A percentile compares a stretch with the other conserved stretches of the same genome.
These are phyloP conservation scores for Candida loeiensis DNA, from an alignment of 805 yeast genomes.

Conservation along the genomic window DNA sequence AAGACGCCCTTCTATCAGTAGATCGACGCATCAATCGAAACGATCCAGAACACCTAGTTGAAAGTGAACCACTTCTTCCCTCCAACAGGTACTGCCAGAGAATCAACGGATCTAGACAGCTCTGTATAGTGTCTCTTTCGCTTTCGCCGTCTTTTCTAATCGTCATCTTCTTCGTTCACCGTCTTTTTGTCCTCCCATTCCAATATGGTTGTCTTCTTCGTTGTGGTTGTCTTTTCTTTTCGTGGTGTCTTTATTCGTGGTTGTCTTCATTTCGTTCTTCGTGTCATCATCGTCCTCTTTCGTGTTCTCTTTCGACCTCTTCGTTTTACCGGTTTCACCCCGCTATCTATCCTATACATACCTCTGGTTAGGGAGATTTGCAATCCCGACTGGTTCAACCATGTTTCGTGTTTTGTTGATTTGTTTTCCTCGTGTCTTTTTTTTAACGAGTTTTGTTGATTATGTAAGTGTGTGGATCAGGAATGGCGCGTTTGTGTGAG, in stretches of 20 bases:
- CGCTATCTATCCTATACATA: conserved; percentile 36
- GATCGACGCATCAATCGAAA: too few relatives aligned
- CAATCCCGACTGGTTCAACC: conserved; percentile 64
- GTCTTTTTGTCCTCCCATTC: too few relatives aligned
- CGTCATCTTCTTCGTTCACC: too few relatives aligned
- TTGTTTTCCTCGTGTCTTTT: conserved; percentile 10
- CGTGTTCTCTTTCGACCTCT: neutral
- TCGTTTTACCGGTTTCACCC: neutral
- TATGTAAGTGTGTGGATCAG: conserved; percentile 8
- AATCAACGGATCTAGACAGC: too few relatives aligned
- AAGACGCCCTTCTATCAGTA: too few relatives aligned
- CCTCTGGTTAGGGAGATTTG: conserved; percentile 74
- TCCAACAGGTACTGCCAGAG: too few relatives aligned
- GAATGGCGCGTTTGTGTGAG: conserved; percentile 4
- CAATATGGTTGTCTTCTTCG: too few relatives aligned
- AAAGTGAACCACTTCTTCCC: too few relatives aligned
- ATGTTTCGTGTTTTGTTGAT: conserved; percentile 16
- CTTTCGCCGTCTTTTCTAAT: too few relatives aligned
- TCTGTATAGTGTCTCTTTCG: too few relatives aligned
- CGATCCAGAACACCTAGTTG: too few relatives aligned
- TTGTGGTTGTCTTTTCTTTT: too few relatives aligned
- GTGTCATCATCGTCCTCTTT: neutral
- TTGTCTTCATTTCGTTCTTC: neutral
- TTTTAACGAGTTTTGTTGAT: conserved; percentile 9
- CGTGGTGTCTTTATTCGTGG: neutral